These are phyloP conservation scores for Coemansia sp. DNA, from an alignment of 192 early-diverging fungal species.

Conservation along the genomic window DNA sequence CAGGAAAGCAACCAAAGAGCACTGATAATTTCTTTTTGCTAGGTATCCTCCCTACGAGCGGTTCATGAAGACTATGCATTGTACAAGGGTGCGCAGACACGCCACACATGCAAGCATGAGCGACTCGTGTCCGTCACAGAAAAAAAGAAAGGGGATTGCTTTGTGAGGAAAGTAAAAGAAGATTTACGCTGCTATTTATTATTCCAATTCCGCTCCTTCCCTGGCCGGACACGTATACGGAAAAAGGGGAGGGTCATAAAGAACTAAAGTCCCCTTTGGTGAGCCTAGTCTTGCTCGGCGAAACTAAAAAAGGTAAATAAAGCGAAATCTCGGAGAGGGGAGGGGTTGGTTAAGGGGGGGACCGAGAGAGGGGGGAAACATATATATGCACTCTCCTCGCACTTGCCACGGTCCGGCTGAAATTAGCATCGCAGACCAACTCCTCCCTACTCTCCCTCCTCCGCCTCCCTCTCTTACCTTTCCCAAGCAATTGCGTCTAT, in stretches of 20 bases:
- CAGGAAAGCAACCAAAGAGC: background rate
- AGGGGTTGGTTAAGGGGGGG: background rate
- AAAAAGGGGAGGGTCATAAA: conserved; percentile 7
- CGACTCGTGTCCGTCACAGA: background rate
- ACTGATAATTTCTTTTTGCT: background rate
- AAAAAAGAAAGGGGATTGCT: background rate
- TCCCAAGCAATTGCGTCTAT: background rate
- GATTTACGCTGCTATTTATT: conserved; percentile 2
- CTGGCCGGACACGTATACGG: background rate
- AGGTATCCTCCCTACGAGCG: background rate
- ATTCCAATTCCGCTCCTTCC: background rate
- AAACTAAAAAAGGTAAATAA: conserved; percentile 20
- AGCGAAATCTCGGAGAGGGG: background rate
- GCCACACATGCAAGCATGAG: conserved; percentile 5
- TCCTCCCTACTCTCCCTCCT: background rate
- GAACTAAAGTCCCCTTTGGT: background rate
- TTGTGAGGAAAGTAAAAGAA: background rate
- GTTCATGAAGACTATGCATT: background rate
- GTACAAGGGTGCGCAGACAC: conserved; percentile 8
- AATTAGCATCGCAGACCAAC: conserved; percentile 4
- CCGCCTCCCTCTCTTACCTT: background rate
- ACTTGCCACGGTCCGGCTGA: conserved; percentile 2
- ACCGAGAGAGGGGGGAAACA: background rate
- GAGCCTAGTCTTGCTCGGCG: conserved; percentile 2
- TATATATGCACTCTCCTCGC: conserved; percentile 1